Conservation (phyloP, 371 early-diverging fungal genomes). For the Mucor racemosus region DNA sequence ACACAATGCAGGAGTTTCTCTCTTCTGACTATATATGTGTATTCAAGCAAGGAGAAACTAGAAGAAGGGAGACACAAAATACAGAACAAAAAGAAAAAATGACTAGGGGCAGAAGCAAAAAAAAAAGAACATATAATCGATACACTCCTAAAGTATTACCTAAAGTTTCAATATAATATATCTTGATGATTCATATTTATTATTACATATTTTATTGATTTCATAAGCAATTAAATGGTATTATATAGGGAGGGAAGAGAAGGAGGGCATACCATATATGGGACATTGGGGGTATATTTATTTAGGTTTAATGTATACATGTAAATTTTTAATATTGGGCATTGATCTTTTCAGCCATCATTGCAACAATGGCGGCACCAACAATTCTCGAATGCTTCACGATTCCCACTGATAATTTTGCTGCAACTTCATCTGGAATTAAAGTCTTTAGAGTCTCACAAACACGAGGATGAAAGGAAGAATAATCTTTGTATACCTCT, state of each 20-base stretch:
- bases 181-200: background rate
- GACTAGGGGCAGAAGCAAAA: no score
- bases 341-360: constrained; percentile 52
- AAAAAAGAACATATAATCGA: background rate
- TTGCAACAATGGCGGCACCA: constrained; percentile 57
- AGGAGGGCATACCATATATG: background rate
- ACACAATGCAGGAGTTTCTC: constrained; percentile 1
- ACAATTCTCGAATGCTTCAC: constrained; percentile 54
- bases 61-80: background rate
- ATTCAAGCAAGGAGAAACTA: background rate
- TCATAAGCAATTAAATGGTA: background rate
- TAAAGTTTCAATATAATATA: constrained; percentile 1
- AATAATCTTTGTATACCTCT: constrained; percentile 52
- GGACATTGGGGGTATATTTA: background rate
- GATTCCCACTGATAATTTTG: constrained; percentile 48
- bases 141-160: background rate
- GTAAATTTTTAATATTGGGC: background rate
- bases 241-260: constrained; percentile 1
- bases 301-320: constrained; percentile 2
- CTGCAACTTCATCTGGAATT: constrained; percentile 46
- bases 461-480: constrained; percentile 53
- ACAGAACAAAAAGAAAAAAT: background rate
- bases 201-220: constrained; percentile 3
- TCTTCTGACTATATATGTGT: background rate
- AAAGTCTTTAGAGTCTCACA: constrained; percentile 48